These are phyloP conservation scores for Ogataea pilisensis DNA, from an alignment of 805 yeast species.

Conservation along the genomic window DNA sequence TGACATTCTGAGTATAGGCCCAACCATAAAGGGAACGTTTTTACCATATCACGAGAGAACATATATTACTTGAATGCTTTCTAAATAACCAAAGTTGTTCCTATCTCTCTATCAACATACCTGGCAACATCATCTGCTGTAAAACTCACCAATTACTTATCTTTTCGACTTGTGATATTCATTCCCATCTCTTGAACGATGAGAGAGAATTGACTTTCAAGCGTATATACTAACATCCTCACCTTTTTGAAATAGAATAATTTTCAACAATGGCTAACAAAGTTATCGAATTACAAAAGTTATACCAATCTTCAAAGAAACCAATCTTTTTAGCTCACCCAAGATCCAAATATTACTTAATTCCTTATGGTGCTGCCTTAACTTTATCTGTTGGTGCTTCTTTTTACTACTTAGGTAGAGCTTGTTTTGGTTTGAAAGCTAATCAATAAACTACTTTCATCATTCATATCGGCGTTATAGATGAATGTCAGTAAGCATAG, in stretches of 20 bases:
- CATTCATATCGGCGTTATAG: too few species aligned
- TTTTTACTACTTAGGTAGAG: constrained; percentile 68
- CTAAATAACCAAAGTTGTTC: too few species aligned
- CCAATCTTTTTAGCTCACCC: constrained; percentile 57
- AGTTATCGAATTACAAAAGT: constrained; percentile 54
- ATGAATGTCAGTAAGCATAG: too few species aligned
- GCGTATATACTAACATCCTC: constrained; percentile 2
- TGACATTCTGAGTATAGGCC: too few species aligned
- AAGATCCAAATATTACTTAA: constrained; percentile 64
- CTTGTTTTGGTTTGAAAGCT: constrained; percentile 63
- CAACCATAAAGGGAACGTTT: too few species aligned
- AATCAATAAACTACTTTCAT: constrained; percentile 17
- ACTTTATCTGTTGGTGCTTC: constrained; percentile 64
- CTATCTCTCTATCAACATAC: too few species aligned
- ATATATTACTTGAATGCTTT: too few species aligned
- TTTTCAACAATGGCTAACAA: constrained; percentile 26
- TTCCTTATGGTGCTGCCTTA: constrained; percentile 77
- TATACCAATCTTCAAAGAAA: constrained; percentile 53
- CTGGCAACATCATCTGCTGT: too few species aligned
- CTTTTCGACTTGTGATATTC: too few species aligned
- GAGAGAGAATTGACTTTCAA: too few species aligned
- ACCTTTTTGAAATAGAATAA: neutral
- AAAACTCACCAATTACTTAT: too few species aligned
- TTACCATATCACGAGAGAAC: too few species aligned
- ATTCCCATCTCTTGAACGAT: neutral